phyloP scores from a whole-genome alignment of 306 rosid genomes.

The Canavalia ensiformis region DNA sequence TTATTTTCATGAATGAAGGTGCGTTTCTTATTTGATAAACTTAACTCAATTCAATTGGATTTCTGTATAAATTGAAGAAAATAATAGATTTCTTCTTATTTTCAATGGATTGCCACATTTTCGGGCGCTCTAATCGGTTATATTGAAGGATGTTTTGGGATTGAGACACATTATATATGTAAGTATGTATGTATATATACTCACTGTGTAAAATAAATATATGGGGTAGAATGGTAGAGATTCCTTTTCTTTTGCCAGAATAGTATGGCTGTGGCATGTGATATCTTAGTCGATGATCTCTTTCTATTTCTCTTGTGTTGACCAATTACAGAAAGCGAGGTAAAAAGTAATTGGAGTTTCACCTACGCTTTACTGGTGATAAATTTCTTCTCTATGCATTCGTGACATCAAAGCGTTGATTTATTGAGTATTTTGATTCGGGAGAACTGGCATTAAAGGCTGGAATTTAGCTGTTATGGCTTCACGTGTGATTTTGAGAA shows the following conservation, averaged over 20 bases:
- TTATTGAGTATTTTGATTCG: constrained; percentile 9
- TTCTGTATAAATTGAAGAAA: background rate
- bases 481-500: constrained; percentile 62
- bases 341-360: background rate
- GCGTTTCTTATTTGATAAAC: background rate
- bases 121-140: background rate
- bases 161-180: background rate
- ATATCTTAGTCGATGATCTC: background rate
- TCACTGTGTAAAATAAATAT: background rate
- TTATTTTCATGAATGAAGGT: constrained; percentile 28
- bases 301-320: constrained; percentile 1
- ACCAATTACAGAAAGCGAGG: background rate
- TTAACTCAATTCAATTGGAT: background rate
- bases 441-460: constrained; percentile 25
- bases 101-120: background rate
- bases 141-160: background rate
- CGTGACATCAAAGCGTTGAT: constrained; percentile 1
- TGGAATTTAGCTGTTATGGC: constrained; percentile 62
- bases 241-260: background rate
- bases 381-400: constrained; percentile 25
- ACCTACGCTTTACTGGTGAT: constrained; percentile 42
- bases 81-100: background rate
- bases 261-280: background rate
- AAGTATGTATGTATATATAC: background rate
- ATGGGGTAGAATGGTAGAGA: background rate